These are phyloP conservation scores for Pleoardoris graminearum DNA, from an alignment of 2,329 filamentous ascomycete species.

Conservation along the genomic window DNA sequence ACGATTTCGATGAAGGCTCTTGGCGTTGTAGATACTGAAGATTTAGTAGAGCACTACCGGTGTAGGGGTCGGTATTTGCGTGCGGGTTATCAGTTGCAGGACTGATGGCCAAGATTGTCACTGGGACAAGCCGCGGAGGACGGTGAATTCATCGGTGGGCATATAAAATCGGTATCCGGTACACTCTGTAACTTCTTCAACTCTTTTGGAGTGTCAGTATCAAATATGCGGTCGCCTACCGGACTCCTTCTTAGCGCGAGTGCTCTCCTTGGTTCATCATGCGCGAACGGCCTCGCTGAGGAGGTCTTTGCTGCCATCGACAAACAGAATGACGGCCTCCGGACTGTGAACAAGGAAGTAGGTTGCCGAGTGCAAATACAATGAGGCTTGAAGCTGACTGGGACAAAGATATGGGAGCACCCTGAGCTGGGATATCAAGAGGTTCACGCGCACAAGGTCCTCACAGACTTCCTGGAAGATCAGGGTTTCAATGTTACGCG, in stretches of 20 bases:
- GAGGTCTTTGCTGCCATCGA: slow-evolving; percentile 8
- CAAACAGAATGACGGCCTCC: slow-evolving; percentile 4
- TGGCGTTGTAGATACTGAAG: not conserved
- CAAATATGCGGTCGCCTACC: not conserved
- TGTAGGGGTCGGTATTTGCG: not conserved
- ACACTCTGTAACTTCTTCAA: not conserved
- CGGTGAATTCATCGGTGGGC: not conserved
- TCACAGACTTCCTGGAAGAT: slow-evolving; percentile 54
- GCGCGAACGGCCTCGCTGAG: slow-evolving; percentile 2
- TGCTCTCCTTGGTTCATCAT: slow-evolving; percentile 6
- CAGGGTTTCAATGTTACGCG: slow-evolving; percentile 38
- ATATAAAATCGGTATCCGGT: not conserved
- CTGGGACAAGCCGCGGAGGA: not conserved
- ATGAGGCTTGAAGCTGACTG: slow-evolving; percentile 20
- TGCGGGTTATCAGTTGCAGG: not conserved
- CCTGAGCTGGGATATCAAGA: slow-evolving; percentile 56
- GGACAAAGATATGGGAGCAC: slow-evolving; percentile 41
- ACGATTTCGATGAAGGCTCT: not conserved
- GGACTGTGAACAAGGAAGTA: slow-evolving; percentile 7
- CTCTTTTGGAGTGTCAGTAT: not conserved
- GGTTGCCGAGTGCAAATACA: not conserved
- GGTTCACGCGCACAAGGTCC: slow-evolving; percentile 54
- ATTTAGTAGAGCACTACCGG: not conserved
- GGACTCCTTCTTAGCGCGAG: not conserved
- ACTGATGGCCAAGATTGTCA: not conserved